Evolutionary conservation across 1,139 yeast genomes (phyloP).

Genomic region (Kodamaea suecica): DNA sequence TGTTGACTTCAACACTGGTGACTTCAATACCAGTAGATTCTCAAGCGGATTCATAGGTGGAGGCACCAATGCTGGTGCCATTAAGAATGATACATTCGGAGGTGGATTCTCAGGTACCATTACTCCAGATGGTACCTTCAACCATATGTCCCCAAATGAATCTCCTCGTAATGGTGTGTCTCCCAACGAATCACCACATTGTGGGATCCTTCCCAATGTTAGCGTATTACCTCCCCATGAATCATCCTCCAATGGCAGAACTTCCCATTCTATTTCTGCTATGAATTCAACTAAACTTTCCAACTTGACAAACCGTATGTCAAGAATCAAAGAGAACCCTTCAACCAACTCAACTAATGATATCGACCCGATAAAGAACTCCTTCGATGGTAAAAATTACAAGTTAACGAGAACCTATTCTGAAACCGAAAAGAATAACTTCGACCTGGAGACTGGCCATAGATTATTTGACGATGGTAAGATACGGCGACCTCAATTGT

Average conservation of each 20-base stretch:
- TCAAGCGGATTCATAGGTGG: background rate
- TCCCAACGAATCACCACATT: no score
- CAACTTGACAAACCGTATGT: conserved; percentile 5
- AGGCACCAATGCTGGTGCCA: no score
- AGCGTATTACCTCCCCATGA: no score
- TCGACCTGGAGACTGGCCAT: conserved; percentile 50
- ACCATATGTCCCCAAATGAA: no score
- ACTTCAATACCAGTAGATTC: background rate
- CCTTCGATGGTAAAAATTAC: conserved; percentile 14
- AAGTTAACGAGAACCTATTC: conserved; percentile 50
- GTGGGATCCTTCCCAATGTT: no score
- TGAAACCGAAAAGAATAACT: conserved; percentile 53
- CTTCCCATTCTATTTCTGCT: no score
- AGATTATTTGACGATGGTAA: conserved; percentile 49
- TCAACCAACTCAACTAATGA: conserved; percentile 6
- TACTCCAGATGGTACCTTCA: no score
- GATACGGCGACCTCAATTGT: conserved; percentile 32
- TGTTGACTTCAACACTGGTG: background rate
- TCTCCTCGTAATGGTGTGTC: no score
- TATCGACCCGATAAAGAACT: conserved; percentile 5
- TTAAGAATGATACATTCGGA: background rate
- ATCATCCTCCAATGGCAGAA: no score
- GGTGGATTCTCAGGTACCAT: conserved; percentile 1
- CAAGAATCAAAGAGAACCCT: conserved; percentile 7
- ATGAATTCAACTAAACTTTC: conserved; percentile 2